A percentile compares a stretch with the other conserved stretches of the same genome.
Conservation (phyloP, 371 early-diverging fungal genomes). For the Capniomyces stellatus region DNA sequence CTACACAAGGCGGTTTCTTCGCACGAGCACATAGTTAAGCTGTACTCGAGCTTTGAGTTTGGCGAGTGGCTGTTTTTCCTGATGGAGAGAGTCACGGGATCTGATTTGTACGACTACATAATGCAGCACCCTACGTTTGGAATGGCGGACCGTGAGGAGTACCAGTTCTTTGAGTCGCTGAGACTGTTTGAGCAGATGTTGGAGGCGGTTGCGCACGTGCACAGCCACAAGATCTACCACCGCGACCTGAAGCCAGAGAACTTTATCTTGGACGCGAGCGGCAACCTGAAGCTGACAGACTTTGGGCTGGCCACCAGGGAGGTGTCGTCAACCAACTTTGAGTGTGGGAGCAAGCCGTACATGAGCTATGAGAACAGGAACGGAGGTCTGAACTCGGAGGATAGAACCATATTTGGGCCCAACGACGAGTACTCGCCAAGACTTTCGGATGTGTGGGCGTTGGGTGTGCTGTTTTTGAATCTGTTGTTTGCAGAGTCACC, state of each 20-base stretch:
- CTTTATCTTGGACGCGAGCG: constrained; percentile 40
- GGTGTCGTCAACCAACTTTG: constrained; percentile 46
- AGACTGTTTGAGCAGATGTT: constrained; percentile 63
- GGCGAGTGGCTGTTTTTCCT: constrained; percentile 47
- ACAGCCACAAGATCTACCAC: constrained; percentile 58
- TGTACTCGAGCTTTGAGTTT: constrained; percentile 51
- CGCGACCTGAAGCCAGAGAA: constrained; percentile 90
- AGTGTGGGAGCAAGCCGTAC: constrained; percentile 50
- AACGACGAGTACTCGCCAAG: constrained; percentile 30
- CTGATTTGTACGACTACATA: constrained; percentile 63
- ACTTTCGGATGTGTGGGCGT: constrained; percentile 40
- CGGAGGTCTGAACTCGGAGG: constrained; percentile 24
- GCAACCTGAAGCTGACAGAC: constrained; percentile 47
- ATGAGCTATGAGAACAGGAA: constrained; percentile 52
- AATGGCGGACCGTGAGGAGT: constrained; percentile 28
- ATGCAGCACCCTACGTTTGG: constrained; percentile 38
- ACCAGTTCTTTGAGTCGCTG: constrained; percentile 42
- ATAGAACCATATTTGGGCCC: constrained; percentile 21
- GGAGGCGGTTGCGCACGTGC: constrained; percentile 62
- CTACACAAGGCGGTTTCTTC: constrained; percentile 39
- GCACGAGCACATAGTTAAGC: constrained; percentile 45
- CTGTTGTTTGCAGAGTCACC: constrained; percentile 40
- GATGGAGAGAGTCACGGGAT: constrained; percentile 55
- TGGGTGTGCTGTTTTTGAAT: constrained; percentile 43
- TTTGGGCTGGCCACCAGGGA: constrained; percentile 59